Evolutionary conservation across 345 rosid genomes (phyloP).

Genomic region (Schrenkiella parvula): DNA sequence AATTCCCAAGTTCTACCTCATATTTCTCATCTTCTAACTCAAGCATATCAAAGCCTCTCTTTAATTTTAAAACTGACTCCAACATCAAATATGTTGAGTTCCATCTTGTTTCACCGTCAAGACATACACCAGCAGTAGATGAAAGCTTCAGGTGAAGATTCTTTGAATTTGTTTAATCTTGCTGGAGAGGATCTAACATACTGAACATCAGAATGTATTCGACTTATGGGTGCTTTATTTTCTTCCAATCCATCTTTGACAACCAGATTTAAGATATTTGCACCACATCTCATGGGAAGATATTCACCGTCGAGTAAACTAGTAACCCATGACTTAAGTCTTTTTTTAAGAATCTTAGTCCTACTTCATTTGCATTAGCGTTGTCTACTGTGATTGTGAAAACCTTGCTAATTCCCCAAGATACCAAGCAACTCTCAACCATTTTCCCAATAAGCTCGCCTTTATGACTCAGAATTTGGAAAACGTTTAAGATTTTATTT

Average conservation of each 20-base stretch:
- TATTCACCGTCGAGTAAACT: not conserved
- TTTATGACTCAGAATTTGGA: not conserved
- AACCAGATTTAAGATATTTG: no score
- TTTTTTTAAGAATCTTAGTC: no score
- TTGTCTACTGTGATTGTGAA: no score
- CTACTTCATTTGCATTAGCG: no score
- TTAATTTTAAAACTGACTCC: not conserved
- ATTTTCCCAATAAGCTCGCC: not conserved
- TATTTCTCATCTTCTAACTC: not conserved
- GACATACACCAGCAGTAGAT: not conserved
- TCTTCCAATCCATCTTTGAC: not conserved
- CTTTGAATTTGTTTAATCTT: not conserved
- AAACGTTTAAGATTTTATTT: not conserved
- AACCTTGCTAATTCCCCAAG: no score
- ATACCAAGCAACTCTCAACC: conserved; percentile 5
- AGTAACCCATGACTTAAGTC: not conserved
- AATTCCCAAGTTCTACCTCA: not conserved
- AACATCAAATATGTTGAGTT: not conserved
- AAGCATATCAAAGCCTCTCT: not conserved
- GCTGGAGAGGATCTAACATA: not conserved
- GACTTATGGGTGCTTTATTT: not conserved
- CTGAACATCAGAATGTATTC: not conserved
- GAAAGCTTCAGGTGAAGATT: not conserved
- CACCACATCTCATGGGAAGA: no score
- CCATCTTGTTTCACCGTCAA: not conserved